These are phyloP conservation scores for Xerocomellus dryophilus DNA, from an alignment of 768 basidiomycete genomes.

Conservation along the genomic window DNA sequence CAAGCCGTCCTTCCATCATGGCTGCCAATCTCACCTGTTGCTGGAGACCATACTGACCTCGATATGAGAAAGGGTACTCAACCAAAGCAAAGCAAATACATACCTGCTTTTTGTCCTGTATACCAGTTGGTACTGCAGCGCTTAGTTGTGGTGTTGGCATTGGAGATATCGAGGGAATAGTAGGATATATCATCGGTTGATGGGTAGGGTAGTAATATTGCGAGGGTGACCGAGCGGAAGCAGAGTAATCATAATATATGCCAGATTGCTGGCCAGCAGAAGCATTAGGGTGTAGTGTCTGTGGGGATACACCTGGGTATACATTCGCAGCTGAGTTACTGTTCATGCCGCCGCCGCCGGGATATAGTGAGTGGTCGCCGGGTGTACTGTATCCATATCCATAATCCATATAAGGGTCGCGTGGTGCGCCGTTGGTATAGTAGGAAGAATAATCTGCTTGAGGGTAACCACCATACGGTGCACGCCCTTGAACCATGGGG, in stretches of 20 bases:
- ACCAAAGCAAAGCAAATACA: slow-evolving; percentile 12
- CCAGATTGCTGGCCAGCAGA: slow-evolving; percentile 47
- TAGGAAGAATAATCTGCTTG: slow-evolving; percentile 60
- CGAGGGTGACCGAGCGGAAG: slow-evolving; percentile 46
- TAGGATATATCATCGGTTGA: slow-evolving; percentile 59
- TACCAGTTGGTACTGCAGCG: slow-evolving; percentile 37
- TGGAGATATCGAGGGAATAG: slow-evolving; percentile 49
- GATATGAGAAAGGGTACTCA: slow-evolving; percentile 9
- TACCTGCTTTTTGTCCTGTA: slow-evolving; percentile 63
- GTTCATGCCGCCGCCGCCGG: slow-evolving; percentile 43
- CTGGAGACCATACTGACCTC: slow-evolving; percentile 41
- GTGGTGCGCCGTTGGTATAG: slow-evolving; percentile 48
- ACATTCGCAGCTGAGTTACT: slow-evolving; percentile 43
- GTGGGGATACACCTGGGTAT: slow-evolving; percentile 47
- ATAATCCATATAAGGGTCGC: slow-evolving; percentile 54
- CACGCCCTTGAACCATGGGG: slow-evolving; percentile 43
- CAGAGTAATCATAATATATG: slow-evolving; percentile 59
- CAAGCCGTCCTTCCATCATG: background rate
- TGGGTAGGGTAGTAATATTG: slow-evolving; percentile 60
- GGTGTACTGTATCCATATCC: slow-evolving; percentile 53
- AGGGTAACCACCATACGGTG: slow-evolving; percentile 49
- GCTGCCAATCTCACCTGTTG: slow-evolving; percentile 41
- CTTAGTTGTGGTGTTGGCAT: slow-evolving; percentile 50
- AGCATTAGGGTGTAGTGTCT: slow-evolving; percentile 42
- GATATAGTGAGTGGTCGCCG: slow-evolving; percentile 51